Evolutionary conservation across 139 green algal genomes (phyloP).

Genomic region (Microglena sp.): DNA sequence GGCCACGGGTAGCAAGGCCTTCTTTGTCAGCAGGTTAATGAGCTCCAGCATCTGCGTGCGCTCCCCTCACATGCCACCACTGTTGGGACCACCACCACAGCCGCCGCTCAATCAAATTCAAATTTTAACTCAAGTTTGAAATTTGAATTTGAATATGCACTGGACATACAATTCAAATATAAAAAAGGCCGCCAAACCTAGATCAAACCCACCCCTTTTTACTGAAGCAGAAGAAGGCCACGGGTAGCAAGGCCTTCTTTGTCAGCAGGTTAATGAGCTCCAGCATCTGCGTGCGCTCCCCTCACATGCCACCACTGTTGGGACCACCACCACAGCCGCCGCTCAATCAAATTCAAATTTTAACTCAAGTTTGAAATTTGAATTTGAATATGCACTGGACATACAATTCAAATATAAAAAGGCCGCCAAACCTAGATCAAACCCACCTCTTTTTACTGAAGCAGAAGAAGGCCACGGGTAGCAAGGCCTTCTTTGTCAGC

Average conservation of each 20-base stretch:
- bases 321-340: constrained; percentile 21
- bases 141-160: not conserved
- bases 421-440: not conserved
- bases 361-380: no score
- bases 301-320: constrained; percentile 20
- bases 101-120: no score
- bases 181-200: constrained; percentile 29
- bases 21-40: constrained; percentile 21
- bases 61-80: constrained; percentile 29
- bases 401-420: not conserved
- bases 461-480: not conserved
- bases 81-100: constrained; percentile 28
- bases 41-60: constrained; percentile 43
- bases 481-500: not conserved
- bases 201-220: constrained; percentile 70
- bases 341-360: no score
- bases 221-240: constrained; percentile 82
- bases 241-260: constrained; percentile 60
- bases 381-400: no score
- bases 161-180: not conserved
- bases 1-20: not conserved
- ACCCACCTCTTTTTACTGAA: constrained; percentile 37
- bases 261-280: constrained; percentile 39
- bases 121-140: no score
- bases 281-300: constrained; percentile 56